phyloP scores from a whole-genome alignment of 805 yeast genomes.

The Barnettozyma pratensis region DNA sequence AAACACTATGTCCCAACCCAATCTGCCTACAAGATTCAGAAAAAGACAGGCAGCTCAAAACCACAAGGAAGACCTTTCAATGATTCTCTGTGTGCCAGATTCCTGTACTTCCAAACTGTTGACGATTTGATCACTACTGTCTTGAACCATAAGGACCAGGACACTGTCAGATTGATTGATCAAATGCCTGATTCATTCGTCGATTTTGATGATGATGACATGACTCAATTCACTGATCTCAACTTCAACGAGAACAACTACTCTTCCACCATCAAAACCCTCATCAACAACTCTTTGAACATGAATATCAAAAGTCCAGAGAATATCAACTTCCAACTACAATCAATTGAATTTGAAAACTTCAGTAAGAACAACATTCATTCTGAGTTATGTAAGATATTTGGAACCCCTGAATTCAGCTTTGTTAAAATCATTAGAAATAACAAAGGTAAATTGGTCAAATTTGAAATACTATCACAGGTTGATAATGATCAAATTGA shows the following conservation, averaged over 20 bases:
- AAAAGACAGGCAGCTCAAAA: conserved; percentile 7
- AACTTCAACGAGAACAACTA: neutral
- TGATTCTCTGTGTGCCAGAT: conserved; percentile 22
- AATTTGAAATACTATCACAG: conserved; percentile 29
- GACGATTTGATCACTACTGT: conserved; percentile 21
- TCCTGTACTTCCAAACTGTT: conserved; percentile 20
- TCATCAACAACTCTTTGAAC: conserved; percentile 13
- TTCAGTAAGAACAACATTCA: conserved; percentile 20
- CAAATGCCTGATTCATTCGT: neutral
- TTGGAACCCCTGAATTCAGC: conserved; percentile 20
- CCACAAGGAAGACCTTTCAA: conserved; percentile 28
- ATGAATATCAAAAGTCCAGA: conserved; percentile 13
- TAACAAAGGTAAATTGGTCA: conserved; percentile 33
- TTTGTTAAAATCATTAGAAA: conserved; percentile 36
- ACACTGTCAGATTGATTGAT: conserved; percentile 9
- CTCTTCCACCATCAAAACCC: neutral
- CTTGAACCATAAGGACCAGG: conserved; percentile 9
- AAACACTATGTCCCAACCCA: conserved; percentile 17
- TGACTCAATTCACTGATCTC: conserved; percentile 2
- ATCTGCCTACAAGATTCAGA: conserved; percentile 6
- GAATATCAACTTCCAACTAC: conserved; percentile 4
- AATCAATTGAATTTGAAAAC: conserved; percentile 20
- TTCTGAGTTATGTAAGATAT: conserved; percentile 16
- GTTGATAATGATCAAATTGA: conserved; percentile 9
- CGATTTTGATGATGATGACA: conserved; percentile 3